These are phyloP conservation scores for Angophora floribunda DNA, from an alignment of 345 rosid genomes.

Conservation along the genomic window DNA sequence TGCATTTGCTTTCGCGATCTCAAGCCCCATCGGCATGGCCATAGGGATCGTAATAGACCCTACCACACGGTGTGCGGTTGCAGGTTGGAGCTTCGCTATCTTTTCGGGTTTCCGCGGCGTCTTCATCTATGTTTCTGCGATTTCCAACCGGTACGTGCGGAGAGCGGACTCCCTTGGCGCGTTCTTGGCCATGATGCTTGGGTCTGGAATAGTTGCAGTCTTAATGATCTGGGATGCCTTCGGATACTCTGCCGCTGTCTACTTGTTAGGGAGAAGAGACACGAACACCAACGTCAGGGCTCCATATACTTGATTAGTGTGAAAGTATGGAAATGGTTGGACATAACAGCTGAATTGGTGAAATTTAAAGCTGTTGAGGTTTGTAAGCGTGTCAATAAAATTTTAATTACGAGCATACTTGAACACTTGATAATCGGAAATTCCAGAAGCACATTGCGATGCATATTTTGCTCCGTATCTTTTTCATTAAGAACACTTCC, in stretches of 20 bases:
- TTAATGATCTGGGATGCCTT: conserved; percentile 65
- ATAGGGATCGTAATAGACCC: conserved; percentile 71
- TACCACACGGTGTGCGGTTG: conserved; percentile 58
- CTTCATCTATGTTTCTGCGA: conserved; percentile 10
- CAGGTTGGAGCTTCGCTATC: conserved; percentile 68
- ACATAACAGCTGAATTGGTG: neutral
- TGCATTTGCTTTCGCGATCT: conserved; percentile 70
- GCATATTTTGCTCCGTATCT: neutral
- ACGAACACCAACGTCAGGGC: neutral
- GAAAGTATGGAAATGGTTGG: neutral
- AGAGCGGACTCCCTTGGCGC: conserved; percentile 15
- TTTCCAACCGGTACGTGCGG: conserved; percentile 43
- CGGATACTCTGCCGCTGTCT: neutral
- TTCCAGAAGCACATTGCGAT: neutral
- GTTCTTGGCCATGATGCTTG: conserved; percentile 51
- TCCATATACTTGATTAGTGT: neutral
- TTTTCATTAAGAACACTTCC: neutral
- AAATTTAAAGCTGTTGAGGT: neutral
- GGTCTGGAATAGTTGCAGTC: conserved; percentile 52
- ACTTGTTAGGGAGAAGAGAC: neutral
- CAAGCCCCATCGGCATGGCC: conserved; percentile 66
- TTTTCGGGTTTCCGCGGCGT: conserved; percentile 77
- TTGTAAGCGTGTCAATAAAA: neutral
- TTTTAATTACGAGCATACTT: neutral
- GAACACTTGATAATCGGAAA: neutral